A percentile compares a stretch with the other conserved stretches of the same genome.
These are phyloP conservation scores for Heterobasidion occidentale DNA, from an alignment of 1,284 basidiomycete species.

Conservation along the genomic window DNA sequence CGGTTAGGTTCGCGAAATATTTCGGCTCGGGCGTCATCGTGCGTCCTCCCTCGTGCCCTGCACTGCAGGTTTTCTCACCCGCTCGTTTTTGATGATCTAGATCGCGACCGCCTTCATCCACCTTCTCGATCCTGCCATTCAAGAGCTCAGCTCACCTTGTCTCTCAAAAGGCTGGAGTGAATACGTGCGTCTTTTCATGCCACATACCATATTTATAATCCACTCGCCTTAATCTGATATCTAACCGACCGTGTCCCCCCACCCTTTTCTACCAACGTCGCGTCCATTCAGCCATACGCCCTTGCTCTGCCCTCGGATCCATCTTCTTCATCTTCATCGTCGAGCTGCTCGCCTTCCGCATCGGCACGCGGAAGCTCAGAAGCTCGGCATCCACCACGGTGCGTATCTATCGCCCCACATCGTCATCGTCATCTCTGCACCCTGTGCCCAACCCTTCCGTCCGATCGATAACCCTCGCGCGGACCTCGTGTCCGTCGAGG, in stretches of 20 bases:
- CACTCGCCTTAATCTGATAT: too few species aligned
- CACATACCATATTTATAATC: neutral
- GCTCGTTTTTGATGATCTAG: slow-evolving; percentile 24
- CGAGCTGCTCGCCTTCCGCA: slow-evolving; percentile 80
- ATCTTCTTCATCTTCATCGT: slow-evolving; percentile 82
- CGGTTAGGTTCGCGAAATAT: slow-evolving; percentile 80
- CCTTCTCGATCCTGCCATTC: slow-evolving; percentile 70
- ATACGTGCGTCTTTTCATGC: slow-evolving; percentile 48
- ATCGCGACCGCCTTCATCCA: slow-evolving; percentile 93
- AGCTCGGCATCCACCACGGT: slow-evolving; percentile 51
- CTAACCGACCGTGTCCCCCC: neutral
- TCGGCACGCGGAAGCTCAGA: slow-evolving; percentile 61
- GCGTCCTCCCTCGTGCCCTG: slow-evolving; percentile 18
- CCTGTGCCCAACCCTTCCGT: neutral
- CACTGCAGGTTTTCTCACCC: slow-evolving; percentile 2
- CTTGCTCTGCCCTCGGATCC: slow-evolving; percentile 75
- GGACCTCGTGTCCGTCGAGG: too few species aligned
- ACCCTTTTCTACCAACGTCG: slow-evolving; percentile 2
- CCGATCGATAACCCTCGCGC: too few species aligned
- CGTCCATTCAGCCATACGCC: slow-evolving; percentile 56
- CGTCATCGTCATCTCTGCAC: neutral
- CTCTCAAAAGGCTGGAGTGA: slow-evolving; percentile 62
- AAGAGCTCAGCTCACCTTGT: slow-evolving; percentile 67
- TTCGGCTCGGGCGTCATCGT: slow-evolving; percentile 94
- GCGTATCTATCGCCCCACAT: slow-evolving; percentile 7